Conservation (phyloP, 2,329 filamentous ascomycete species). For the Lizonia empirigonia region DNA sequence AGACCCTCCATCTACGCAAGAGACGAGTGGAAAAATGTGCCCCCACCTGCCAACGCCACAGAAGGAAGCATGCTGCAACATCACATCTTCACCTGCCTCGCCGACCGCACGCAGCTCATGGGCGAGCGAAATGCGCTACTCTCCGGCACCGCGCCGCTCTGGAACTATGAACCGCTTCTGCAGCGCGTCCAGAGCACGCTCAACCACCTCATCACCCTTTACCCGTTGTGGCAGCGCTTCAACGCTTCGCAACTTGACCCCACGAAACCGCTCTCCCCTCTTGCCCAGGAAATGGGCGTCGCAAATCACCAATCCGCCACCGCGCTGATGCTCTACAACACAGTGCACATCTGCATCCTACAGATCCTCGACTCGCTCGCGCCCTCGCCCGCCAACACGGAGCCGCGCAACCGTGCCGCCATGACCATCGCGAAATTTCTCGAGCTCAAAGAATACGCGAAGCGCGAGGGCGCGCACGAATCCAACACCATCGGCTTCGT, state of each 20-base stretch:
- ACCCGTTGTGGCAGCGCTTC: conserved; percentile 18
- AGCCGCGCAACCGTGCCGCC: conserved; percentile 26
- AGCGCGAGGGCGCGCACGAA: conserved; percentile 20
- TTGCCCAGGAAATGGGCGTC: conserved; percentile 21
- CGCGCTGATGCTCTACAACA: conserved; percentile 35
- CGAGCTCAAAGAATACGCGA: conserved; percentile 28
- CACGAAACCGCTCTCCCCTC: neutral
- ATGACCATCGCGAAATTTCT: conserved; percentile 27
- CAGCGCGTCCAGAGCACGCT: conserved; percentile 10
- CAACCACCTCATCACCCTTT: conserved; percentile 15
- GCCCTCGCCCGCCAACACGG: conserved; percentile 20
- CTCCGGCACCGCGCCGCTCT: neutral
- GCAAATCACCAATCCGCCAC: conserved; percentile 30
- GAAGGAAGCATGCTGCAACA: conserved; percentile 25
- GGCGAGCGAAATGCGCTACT: conserved; percentile 17
- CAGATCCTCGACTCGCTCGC: conserved; percentile 27
- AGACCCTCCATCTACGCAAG: conserved; percentile 26
- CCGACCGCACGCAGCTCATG: conserved; percentile 32
- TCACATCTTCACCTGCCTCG: conserved; percentile 29
- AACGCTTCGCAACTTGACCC: conserved; percentile 22
- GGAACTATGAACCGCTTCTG: conserved; percentile 13
- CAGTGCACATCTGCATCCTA: conserved; percentile 27
- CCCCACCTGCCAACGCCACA: conserved; percentile 10
- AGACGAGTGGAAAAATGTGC: conserved; percentile 34
- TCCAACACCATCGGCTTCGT: conserved; percentile 35